Conservation (phyloP, 805 yeast genomes). For the Henningerozyma blattae region DNA sequence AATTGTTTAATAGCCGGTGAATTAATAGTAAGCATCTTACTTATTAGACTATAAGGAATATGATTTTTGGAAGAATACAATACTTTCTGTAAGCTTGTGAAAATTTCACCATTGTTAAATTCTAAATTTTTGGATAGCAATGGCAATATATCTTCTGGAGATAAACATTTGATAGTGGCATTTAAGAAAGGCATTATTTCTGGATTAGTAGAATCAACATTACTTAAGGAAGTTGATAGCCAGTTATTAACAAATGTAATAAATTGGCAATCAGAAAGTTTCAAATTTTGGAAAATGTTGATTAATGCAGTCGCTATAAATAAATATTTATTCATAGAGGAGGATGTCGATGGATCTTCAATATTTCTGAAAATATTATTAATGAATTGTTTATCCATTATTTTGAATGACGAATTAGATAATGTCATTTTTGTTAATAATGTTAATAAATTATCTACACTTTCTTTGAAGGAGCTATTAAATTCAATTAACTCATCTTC, state of each 20-base stretch:
- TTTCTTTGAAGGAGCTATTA: conserved; percentile 11
- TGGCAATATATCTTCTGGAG: background rate
- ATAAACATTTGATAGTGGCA: background rate
- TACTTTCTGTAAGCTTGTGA: background rate
- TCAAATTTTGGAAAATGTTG: background rate
- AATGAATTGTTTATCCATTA: background rate
- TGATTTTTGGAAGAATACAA: too few relatives aligned
- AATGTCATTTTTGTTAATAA: conserved; percentile 33
- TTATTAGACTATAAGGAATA: too few relatives aligned
- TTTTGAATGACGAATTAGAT: conserved; percentile 2
- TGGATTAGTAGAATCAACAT: too few relatives aligned
- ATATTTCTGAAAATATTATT: background rate
- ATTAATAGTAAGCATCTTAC: too few relatives aligned
- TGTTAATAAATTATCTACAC: conserved; percentile 29
- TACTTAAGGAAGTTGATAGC: background rate
- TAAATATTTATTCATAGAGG: too few relatives aligned
- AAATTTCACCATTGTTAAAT: background rate
- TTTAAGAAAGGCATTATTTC: background rate
- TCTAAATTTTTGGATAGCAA: background rate
- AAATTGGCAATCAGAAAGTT: background rate
- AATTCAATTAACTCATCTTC: conserved; percentile 13
- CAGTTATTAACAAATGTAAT: background rate
- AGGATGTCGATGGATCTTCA: too few relatives aligned
- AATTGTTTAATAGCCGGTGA: background rate
- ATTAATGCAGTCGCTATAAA: background rate